Base-by-base conservation (phyloP, 352 stramenopile species). In the Globisporangium echinulatum region DNA sequence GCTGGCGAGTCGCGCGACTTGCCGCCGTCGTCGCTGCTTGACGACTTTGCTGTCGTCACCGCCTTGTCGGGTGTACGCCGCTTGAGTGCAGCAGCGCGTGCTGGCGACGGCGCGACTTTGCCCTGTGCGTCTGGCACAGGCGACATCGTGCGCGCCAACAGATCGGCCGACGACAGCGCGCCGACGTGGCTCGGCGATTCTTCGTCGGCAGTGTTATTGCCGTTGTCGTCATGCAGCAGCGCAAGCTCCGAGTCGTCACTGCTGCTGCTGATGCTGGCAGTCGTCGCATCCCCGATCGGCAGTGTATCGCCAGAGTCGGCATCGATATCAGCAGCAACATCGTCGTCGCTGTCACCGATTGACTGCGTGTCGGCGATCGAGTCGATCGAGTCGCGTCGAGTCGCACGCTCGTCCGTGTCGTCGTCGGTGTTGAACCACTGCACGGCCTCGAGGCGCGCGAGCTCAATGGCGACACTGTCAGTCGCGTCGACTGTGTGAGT, bases 131-230 rank as follows among this genome's bases (percentile, higher is more conserved):
- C 40, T 13, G 56, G 53, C 8, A 48, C 19, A 19, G 42, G 54
- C n/a, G 61, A 57, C 5, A 60, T 52, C 9, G 48, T 39, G 15
- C 17, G 43, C 6, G 43, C 17, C 9, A 33, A 36, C 2, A 43
- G 14, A 4, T 54, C n/a, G 1, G 25, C 2, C 4, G 33, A 43
- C 14, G 39, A 43, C 7, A 33, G 52, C 15, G 43, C 54, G 13
- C 52, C 55, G 13, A 64, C 74, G 54, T 90, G 78, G 5, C 78
- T 90, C 15, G 75, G 61, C 9, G 74, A 59, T 9, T 75, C 71
- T 4, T 85, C 76, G 7, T 87, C 69, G 49, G 71, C 62, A 1
- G 75, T 71, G 3, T 81, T 56, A 53, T 52, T 19, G 8, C 37
- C n/a, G 19, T n/a, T 5, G 5, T 52, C 39, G n/a, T 59, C 15